Evolutionary conservation across 345 rosid species (phyloP).

Genomic region (Aurinia saxatilis): DNA sequence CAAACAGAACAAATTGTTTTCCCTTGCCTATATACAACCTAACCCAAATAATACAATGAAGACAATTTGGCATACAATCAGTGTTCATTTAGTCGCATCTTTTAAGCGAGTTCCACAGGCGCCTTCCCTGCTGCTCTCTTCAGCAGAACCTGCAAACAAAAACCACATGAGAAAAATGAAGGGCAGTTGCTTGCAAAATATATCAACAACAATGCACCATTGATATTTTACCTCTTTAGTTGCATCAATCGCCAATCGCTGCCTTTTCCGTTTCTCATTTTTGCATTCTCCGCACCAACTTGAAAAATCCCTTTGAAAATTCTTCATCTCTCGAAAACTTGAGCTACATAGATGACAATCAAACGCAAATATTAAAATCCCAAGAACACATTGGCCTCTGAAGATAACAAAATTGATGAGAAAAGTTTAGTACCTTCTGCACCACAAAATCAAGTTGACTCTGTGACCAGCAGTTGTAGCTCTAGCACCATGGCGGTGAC

Average conservation of each 20-base stretch:
- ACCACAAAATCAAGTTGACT: slow-evolving; percentile 85
- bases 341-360: slow-evolving; percentile 40
- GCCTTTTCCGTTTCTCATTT: slow-evolving; percentile 55
- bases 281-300: slow-evolving; percentile 87
- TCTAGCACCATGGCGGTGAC: slow-evolving; percentile 96
- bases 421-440: slow-evolving; percentile 61
- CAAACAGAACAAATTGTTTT: slow-evolving; percentile 16
- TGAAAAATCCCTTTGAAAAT: slow-evolving; percentile 75
- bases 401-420: background rate
- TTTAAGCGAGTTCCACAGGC: slow-evolving; percentile 19
- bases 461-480: slow-evolving; percentile 79
- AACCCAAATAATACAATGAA: slow-evolving; percentile 5
- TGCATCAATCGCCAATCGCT: slow-evolving; percentile 42
- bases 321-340: slow-evolving; percentile 72
- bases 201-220: background rate
- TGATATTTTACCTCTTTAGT: slow-evolving; percentile 17
- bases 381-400: background rate
- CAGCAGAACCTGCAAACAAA: slow-evolving; percentile 9
- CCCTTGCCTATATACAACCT: slow-evolving; percentile 15
- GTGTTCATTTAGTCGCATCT: slow-evolving; percentile 10
- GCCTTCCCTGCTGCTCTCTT: slow-evolving; percentile 7
- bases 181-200: background rate
- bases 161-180: background rate
- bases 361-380: background rate
- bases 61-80: background rate